Percentiles rank a stretch among this genome's conserved stretches.
phyloP scores from a whole-genome alignment of 1,284 basidiomycete genomes.

The Mycosarcoma maydis region DNA sequence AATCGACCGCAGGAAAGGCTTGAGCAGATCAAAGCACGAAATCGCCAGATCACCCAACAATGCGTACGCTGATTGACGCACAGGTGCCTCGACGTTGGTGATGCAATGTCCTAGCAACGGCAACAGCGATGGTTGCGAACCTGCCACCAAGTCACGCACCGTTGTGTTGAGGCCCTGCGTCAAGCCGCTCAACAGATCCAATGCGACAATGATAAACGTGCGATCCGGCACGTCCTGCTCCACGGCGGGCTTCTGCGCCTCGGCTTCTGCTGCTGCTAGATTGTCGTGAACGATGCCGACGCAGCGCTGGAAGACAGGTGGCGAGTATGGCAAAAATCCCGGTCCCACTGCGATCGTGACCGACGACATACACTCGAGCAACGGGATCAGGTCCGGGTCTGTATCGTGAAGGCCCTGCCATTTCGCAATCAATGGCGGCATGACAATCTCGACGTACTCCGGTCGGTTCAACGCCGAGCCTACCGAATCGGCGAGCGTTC shows the following conservation, averaged over 20 bases:
- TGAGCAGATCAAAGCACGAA: conserved; percentile 86
- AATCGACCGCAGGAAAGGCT: conserved; percentile 79
- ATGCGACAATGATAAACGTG: conserved; percentile 82
- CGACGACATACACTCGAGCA: conserved; percentile 90
- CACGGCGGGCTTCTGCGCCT: conserved; percentile 81
- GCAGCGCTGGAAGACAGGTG: conserved; percentile 92
- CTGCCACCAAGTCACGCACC: conserved; percentile 55
- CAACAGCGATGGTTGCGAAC: conserved; percentile 56
- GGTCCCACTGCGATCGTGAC: conserved; percentile 95
- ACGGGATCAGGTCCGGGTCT: conserved; percentile 90
- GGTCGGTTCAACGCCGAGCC: conserved; percentile 86
- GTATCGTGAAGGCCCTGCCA: conserved; percentile 90
- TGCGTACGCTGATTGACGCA: conserved; percentile 95
- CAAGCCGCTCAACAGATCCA: conserved; percentile 93
- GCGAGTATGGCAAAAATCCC: conserved; percentile 88
- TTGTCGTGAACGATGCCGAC: conserved; percentile 83
- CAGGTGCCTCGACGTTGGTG: conserved; percentile 87
- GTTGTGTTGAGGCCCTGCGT: conserved; percentile 88
- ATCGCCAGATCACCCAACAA: conserved; percentile 97
- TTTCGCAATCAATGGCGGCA: conserved; percentile 90
- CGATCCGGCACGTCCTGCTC: conserved; percentile 62
- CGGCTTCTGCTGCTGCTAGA: conserved; percentile 77
- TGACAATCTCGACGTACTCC: conserved; percentile 89
- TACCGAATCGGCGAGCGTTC: conserved; percentile 95
- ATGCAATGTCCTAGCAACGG: conserved; percentile 63